These are phyloP conservation scores for Pyrenophora tritici-repentis DNA, from an alignment of 2,329 filamentous ascomycete species.

Conservation along the genomic window DNA sequence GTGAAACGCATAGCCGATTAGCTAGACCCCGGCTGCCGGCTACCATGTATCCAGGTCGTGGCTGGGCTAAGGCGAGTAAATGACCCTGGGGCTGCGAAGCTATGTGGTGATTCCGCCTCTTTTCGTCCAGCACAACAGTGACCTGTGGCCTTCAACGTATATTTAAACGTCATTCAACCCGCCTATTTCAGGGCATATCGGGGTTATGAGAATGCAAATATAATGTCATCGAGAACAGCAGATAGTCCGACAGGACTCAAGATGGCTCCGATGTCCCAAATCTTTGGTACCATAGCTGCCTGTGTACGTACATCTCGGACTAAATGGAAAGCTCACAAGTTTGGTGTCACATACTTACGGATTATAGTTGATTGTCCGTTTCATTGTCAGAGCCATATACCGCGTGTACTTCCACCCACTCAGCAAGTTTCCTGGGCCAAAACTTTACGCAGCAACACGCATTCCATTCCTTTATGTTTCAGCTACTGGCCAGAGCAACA, in stretches of 20 bases:
- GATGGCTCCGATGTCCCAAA: slow-evolving; percentile 3
- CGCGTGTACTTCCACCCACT: slow-evolving; percentile 45
- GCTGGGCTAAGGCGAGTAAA: too few relatives aligned
- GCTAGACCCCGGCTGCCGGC: too few relatives aligned
- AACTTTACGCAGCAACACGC: slow-evolving; percentile 41
- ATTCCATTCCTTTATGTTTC: slow-evolving; percentile 38
- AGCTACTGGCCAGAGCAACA: slow-evolving; percentile 29
- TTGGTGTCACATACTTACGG: slow-evolving; percentile 1
- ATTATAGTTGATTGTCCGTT: slow-evolving; percentile 18
- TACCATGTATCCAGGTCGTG: too few relatives aligned
- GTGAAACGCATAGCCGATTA: too few relatives aligned
- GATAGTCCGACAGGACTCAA: slow-evolving; percentile 1
- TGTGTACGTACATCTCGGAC: slow-evolving; percentile 7
- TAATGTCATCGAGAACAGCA: slow-evolving; percentile 10
- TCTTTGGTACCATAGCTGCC: slow-evolving; percentile 6
- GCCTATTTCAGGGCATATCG: not conserved
- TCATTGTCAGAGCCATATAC: slow-evolving; percentile 38
- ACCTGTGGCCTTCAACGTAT: not conserved
- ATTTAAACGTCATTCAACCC: too few relatives aligned
- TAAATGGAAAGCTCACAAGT: not conserved
- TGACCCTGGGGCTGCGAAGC: too few relatives aligned
- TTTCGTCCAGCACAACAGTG: not conserved
- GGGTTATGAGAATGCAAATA: not conserved
- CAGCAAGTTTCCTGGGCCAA: slow-evolving; percentile 52
- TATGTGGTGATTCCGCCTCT: not conserved